Evolutionary conservation across 371 early-diverging fungal genomes (phyloP).

Genomic region (Coemansia sp.): DNA sequence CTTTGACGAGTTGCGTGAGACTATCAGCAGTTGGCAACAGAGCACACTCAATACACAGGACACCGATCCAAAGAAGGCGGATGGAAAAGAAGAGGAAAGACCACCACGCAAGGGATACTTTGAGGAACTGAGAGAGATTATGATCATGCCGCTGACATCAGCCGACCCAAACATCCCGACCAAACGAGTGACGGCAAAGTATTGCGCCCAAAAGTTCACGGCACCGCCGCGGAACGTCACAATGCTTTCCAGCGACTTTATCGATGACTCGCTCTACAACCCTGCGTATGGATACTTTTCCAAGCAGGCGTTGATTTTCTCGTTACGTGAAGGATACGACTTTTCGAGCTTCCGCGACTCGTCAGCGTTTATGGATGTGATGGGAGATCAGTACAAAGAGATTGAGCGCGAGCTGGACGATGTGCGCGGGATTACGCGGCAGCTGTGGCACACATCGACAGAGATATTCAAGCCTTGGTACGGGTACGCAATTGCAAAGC

Average conservation of each 20-base stretch:
- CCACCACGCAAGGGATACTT: constrained; percentile 28
- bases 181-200: constrained; percentile 37
- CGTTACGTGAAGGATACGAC: constrained; percentile 61
- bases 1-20: no score
- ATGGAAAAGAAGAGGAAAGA: not conserved
- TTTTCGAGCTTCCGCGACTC: constrained; percentile 75
- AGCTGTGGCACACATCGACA: constrained; percentile 97
- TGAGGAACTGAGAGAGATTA: constrained; percentile 35
- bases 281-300: constrained; percentile 96
- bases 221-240: constrained; percentile 60
- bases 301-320: constrained; percentile 87
- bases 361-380: constrained; percentile 74
- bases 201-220: constrained; percentile 26
- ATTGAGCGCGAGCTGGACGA: constrained; percentile 62
- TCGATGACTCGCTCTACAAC: constrained; percentile 93
- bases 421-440: constrained; percentile 61
- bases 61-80: not conserved
- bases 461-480: constrained; percentile 95
- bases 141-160: constrained; percentile 46
- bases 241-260: constrained; percentile 87
- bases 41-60: not conserved
- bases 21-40: not conserved
- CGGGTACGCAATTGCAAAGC: constrained; percentile 87
- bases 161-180: constrained; percentile 33
- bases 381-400: constrained; percentile 77